Evolutionary conservation across 2,329 filamentous ascomycete genomes (phyloP).

Genomic region (Venturia aucupariae): DNA sequence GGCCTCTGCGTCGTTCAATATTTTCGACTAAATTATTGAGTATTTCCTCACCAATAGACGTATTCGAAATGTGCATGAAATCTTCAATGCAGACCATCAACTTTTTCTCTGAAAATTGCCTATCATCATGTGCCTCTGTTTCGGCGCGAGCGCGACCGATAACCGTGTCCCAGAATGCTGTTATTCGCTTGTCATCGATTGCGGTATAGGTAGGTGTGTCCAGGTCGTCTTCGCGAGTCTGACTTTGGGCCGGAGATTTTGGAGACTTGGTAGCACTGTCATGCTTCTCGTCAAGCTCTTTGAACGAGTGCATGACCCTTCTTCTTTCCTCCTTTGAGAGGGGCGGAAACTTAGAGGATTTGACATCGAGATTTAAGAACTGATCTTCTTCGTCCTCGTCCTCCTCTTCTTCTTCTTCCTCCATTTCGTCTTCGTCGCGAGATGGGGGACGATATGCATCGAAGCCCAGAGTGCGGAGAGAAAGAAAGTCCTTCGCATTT

Average conservation of each 20-base stretch:
- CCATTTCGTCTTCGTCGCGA: constrained; percentile 39
- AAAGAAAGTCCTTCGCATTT: constrained; percentile 40
- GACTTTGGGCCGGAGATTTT: neutral
- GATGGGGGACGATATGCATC: constrained; percentile 39
- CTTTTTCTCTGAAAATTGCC: constrained; percentile 29
- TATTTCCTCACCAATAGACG: constrained; percentile 59
- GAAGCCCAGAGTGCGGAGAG: constrained; percentile 43
- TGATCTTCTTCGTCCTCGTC: constrained; percentile 26
- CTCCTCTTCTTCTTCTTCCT: constrained; percentile 36
- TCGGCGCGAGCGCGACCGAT: neutral
- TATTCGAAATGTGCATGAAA: constrained; percentile 65
- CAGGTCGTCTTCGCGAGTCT: neutral
- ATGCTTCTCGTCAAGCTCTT: neutral
- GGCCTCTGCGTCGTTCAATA: constrained; percentile 60
- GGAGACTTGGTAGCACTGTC: constrained; percentile 17
- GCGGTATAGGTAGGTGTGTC: neutral
- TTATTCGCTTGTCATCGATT: neutral
- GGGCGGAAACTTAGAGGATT: too few relatives aligned
- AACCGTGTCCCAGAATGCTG: constrained; percentile 5
- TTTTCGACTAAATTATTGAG: constrained; percentile 60
- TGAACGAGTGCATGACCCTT: neutral
- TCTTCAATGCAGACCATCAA: constrained; percentile 74
- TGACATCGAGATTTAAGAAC: neutral
- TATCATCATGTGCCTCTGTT: constrained; percentile 18
- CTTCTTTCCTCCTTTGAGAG: neutral